Evolutionary conservation across 495 filamentous ascomycete species (phyloP), one percentile per base, ranked within the genome.

Genomic region (Penicillium nucicola): DNA sequence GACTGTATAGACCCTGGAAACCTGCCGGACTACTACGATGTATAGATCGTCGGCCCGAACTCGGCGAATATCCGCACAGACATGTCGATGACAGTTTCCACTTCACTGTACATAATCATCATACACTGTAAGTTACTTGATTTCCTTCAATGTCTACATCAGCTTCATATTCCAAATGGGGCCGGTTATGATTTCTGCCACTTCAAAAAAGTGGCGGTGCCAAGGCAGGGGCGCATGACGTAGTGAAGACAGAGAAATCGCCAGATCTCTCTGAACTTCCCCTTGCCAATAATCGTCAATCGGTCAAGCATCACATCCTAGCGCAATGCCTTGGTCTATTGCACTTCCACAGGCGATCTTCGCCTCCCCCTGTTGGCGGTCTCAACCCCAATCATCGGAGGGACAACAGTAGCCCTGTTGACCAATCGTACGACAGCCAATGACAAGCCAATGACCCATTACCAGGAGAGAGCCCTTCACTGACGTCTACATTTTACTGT

Each of bases 291-390:
- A 20, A 20, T 23, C 8, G 44, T n/a, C 38, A 41, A 43, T 17
- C 13, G 3, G 3, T 22, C 4, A 35, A 15, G 9, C n/a, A 12
- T 20, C n/a, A 28, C 23, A 44, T 41, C n/a, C 18, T 17, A 22
- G 41, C 40, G 55, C 25, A 31, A 72, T 72, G 70, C 58, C 66
- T 25, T 71, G 67, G 67, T 71, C 65, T n/a, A 52, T 67, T 32
- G 57, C 54, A 5, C 61, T 75, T 15, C 68, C 68, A 0, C 61
- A 67, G 48, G 53, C 55, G 4, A 49, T 74, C 20, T 65, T 74
- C 42, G 34, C 66, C 49, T 67, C 65, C 71, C 71, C 19, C 40
- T 69, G 4, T 48, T 69, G 3, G 62, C 66, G 37, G 56, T 72
- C 39, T 49, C 53, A 18, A 70, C 69, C 20, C 70, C 70, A 25